These are phyloP conservation scores for Cucurbita pepo DNA, from an alignment of 306 rosid genomes.

Conservation along the genomic window DNA sequence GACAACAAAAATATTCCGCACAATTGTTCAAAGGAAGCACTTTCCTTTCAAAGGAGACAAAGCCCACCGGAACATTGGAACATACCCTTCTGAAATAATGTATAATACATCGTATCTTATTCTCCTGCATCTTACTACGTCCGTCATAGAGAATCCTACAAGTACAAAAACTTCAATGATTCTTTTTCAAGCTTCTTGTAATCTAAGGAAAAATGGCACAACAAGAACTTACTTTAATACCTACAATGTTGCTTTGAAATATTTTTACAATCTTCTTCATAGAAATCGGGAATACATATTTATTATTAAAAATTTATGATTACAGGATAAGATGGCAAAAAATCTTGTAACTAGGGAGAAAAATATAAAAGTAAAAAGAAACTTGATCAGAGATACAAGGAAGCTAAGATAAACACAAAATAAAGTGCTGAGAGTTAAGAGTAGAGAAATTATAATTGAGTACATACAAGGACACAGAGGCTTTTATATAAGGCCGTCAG, in stretches of 20 bases:
- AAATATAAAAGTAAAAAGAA: background rate
- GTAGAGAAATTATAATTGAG: background rate
- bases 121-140: slow-evolving; percentile 45
- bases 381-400: background rate
- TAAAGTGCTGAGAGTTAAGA: background rate
- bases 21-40: slow-evolving; percentile 41
- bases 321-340: background rate
- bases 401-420: background rate
- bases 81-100: slow-evolving; percentile 78
- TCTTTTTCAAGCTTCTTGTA: background rate
- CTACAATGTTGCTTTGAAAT: background rate
- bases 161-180: slow-evolving; percentile 5
- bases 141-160: slow-evolving; percentile 57
- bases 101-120: slow-evolving; percentile 62
- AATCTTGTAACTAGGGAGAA: background rate
- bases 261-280: background rate
- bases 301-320: background rate
- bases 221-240: background rate
- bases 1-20: slow-evolving; percentile 33
- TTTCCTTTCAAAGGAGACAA: slow-evolving; percentile 82
- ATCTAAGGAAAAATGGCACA: background rate
- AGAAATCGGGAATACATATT: background rate
- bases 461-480: background rate
- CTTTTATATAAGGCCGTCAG: background rate
- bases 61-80: slow-evolving; percentile 45